phyloP scores from a whole-genome alignment of 2,329 filamentous ascomycete species.

The Cladosporium sp. region DNA sequence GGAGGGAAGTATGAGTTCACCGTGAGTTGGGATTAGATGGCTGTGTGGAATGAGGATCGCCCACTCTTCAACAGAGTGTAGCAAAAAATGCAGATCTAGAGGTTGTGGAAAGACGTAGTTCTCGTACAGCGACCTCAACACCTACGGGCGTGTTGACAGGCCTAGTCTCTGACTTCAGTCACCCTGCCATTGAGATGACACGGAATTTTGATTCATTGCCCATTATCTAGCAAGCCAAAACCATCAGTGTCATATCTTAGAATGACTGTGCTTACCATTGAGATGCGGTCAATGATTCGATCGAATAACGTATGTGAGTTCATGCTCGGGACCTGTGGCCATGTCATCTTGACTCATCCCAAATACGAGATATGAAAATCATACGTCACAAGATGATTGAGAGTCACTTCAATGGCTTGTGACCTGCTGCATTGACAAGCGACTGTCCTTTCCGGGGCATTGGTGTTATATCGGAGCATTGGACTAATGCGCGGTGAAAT shows the following conservation, averaged over 20 bases:
- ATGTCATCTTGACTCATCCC: background rate
- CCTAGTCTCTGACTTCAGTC: background rate
- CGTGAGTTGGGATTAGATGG: background rate
- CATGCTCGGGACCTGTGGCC: background rate
- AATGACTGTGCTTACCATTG: background rate
- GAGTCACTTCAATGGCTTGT: background rate
- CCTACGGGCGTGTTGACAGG: background rate
- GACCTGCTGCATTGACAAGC: background rate
- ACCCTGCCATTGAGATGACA: background rate
- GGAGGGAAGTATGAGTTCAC: constrained; percentile 9
- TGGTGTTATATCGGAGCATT: background rate
- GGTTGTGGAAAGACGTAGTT: background rate
- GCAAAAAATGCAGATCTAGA: background rate
- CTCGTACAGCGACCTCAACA: background rate
- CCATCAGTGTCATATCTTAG: background rate
- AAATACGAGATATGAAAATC: background rate
- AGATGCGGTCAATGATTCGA: background rate
- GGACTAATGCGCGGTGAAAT: background rate
- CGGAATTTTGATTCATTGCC: background rate
- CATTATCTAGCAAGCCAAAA: background rate
- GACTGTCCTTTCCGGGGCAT: background rate
- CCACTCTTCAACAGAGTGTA: background rate
- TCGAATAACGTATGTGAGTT: background rate
- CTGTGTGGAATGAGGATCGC: background rate
- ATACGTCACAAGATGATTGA: background rate